A percentile compares a stretch with the other conserved stretches of the same genome.
phyloP scores from a whole-genome alignment of 306 rosid genomes.

The Sicyos edulis region DNA sequence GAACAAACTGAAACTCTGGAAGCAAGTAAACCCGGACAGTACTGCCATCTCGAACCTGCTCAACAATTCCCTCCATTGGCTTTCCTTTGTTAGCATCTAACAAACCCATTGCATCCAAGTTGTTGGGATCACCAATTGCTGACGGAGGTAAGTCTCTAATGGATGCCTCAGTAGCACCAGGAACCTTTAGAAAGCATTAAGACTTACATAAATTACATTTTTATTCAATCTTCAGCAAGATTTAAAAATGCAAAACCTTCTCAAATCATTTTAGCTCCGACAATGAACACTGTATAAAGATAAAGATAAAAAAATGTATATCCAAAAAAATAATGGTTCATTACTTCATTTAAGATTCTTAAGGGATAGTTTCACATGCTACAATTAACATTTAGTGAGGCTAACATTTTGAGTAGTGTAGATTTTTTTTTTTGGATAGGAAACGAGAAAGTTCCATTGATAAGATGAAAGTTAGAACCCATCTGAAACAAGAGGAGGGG shows the following conservation, averaged over 20 bases:
- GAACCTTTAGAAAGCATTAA: slow-evolving; percentile 45
- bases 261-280: not conserved
- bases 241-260: not conserved
- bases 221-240: not conserved
- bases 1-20: slow-evolving; percentile 90
- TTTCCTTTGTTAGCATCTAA: slow-evolving; percentile 73
- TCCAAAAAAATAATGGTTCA: not conserved
- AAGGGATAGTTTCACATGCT: not conserved
- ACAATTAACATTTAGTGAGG: not conserved
- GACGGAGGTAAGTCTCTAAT: slow-evolving; percentile 78
- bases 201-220: slow-evolving; percentile 11
- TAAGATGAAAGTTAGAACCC: too few relatives aligned
- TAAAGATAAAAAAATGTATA: not conserved
- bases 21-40: slow-evolving; percentile 76
- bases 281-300: slow-evolving; percentile 2
- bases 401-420: too few relatives aligned
- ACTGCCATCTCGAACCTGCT: slow-evolving; percentile 95
- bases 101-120: slow-evolving; percentile 72
- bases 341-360: not conserved
- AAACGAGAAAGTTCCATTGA: too few relatives aligned
- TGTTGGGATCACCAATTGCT: slow-evolving; percentile 77
- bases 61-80: slow-evolving; percentile 80
- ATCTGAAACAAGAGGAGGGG: too few relatives aligned
- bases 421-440: too few relatives aligned
- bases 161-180: slow-evolving; percentile 76